Base-by-base conservation (phyloP, 2,329 filamentous ascomycete genomes). In the Trichoderma afroharzianum region DNA sequence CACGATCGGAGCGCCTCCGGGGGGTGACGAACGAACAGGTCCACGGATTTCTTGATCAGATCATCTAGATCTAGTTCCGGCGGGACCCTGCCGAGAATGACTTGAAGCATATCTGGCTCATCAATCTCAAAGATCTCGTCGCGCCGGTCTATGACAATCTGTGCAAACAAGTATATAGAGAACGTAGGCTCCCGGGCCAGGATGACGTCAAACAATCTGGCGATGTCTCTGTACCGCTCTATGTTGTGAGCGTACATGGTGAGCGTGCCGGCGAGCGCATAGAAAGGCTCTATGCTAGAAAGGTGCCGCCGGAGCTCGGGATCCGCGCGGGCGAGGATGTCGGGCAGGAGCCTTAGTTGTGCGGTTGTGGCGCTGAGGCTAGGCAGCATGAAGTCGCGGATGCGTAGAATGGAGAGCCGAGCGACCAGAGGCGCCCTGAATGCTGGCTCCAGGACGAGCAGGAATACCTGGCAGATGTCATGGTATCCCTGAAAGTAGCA, bases 401-500 rank as follows among this genome's bases (percentile, higher is more conserved):
- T 98, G 68, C 94, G 92, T 58, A 98, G 88, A 36, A 95, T 86
- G 3, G 95, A 97, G 72, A 99, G 89, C n/a, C 93, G 92, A 39
- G 92, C 87, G 36, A 97, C 89, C 18, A 91, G 89, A 7, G 85
- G 81, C 21, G 87, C 85, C 18, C 93, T 91, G 68, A 85, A 80
- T 26, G 85, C 78, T 11, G 88, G 83, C 0, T 91, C 91, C 4
- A 99, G 86, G 12, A 98, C 95, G 15, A 99, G 88, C 53, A 98
- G 88, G 72, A 99, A 87, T 28, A 99, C 96, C 82, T 99, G 97
- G 76, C 93, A 96, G 78, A 99, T 98, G 83, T 99, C 96, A 82
- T 99, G 96, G 80, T 97, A 99, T 79, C 96, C 96, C 83, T 99
- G 96, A 81, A 99, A 99, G 83, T 99, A 99, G 84, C 91, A 94